Conservation (phyloP, 148 eudicot genomes). For the Salicornia ramosissima region DNA sequence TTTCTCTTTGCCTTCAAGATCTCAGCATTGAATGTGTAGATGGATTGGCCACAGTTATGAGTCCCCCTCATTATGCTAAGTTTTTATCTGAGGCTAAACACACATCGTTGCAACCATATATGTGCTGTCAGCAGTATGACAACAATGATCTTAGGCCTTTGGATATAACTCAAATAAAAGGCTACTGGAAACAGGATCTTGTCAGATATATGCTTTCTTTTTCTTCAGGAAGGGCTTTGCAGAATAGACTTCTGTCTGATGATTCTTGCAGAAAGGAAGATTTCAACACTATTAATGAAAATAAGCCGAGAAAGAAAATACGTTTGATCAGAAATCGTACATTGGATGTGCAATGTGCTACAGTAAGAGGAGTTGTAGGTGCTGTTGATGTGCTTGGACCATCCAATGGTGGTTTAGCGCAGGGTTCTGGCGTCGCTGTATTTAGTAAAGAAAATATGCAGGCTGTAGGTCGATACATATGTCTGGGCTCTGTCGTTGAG, state of each 20-base stretch:
- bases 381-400: slow-evolving; percentile 12
- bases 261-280: slow-evolving; percentile 26
- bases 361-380: slow-evolving; percentile 11
- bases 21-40: slow-evolving; percentile 84
- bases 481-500: slow-evolving; percentile 61
- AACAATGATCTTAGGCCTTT: slow-evolving; percentile 62
- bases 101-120: slow-evolving; percentile 45
- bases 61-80: slow-evolving; percentile 63
- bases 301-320: slow-evolving; percentile 62
- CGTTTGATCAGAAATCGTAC: slow-evolving; percentile 38
- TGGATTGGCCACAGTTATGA: slow-evolving; percentile 76
- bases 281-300: slow-evolving; percentile 20
- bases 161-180: slow-evolving; percentile 68
- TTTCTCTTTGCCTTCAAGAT: slow-evolving; percentile 94
- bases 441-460: slow-evolving; percentile 10
- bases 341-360: slow-evolving; percentile 15
- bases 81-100: slow-evolving; percentile 33
- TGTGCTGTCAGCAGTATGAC: slow-evolving; percentile 65
- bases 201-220: slow-evolving; percentile 32
- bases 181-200: slow-evolving; percentile 69
- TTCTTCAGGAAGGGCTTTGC: slow-evolving; percentile 20
- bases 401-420: slow-evolving; percentile 3
- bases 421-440: slow-evolving; percentile 7
- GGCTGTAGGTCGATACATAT: slow-evolving; percentile 17
- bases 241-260: slow-evolving; percentile 21